Evolutionary conservation across 1,284 basidiomycete species (phyloP).

Genomic region (Melampsora larici-populina): DNA sequence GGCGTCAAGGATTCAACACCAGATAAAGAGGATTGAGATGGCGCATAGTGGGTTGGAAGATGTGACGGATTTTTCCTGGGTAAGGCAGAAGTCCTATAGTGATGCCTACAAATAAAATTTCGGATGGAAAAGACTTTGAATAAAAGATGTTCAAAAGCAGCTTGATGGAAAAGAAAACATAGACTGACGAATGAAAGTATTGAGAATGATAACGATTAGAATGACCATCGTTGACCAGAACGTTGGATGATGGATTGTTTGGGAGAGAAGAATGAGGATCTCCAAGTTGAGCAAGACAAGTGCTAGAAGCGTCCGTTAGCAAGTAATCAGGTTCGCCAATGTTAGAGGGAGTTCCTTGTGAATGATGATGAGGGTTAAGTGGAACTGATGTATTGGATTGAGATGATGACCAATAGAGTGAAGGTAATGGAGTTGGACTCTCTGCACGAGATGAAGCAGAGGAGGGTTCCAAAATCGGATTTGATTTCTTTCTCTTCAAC

Average conservation of each 20-base stretch:
- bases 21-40: background rate
- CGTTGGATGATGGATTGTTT: constrained; percentile 14
- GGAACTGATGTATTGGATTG: constrained; percentile 8
- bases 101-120: background rate
- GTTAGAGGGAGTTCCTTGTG: background rate
- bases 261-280: constrained; percentile 2
- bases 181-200: constrained; percentile 42
- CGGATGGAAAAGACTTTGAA: background rate
- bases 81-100: constrained; percentile 3
- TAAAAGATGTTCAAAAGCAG: background rate
- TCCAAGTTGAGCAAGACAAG: background rate
- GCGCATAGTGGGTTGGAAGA: constrained; percentile 14
- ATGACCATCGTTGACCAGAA: background rate
- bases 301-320: constrained; percentile 2
- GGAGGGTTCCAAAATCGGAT: background rate
- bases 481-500: constrained; percentile 24
- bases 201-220: constrained; percentile 8
- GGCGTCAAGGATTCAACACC: background rate
- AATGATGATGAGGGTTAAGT: constrained; percentile 1
- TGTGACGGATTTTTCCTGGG: background rate
- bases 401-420: background rate
- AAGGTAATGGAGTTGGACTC: background rate
- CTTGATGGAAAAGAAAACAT: background rate
- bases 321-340: constrained; percentile 5
- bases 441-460: background rate